These are phyloP conservation scores for Tylopilus felleus DNA, from an alignment of 768 basidiomycete species.

Conservation along the genomic window DNA sequence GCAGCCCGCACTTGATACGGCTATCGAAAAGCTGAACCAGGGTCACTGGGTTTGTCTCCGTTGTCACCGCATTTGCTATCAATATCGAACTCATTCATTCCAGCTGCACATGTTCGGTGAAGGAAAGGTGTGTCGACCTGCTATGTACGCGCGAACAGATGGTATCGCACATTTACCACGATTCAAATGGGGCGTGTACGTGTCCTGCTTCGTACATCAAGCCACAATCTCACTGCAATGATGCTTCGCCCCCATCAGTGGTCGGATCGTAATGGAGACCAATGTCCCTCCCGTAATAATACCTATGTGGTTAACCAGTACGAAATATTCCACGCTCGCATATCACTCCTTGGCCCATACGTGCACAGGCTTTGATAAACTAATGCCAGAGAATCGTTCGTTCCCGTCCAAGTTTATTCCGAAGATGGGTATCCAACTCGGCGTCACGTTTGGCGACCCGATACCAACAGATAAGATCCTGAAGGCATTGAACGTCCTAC, in stretches of 20 bases:
- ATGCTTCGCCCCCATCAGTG: slow-evolving; percentile 41
- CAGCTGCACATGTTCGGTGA: slow-evolving; percentile 91
- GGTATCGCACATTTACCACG: slow-evolving; percentile 55
- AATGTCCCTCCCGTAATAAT: slow-evolving; percentile 71
- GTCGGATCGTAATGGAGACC: slow-evolving; percentile 76
- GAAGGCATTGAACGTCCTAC: slow-evolving; percentile 15
- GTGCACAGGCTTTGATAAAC: slow-evolving; percentile 66
- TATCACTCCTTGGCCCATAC: background rate
- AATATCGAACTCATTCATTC: background rate
- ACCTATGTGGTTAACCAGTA: slow-evolving; percentile 91
- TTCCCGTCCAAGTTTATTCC: slow-evolving; percentile 76
- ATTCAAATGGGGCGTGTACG: slow-evolving; percentile 97
- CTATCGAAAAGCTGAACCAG: slow-evolving; percentile 72
- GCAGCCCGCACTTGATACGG: slow-evolving; percentile 82
- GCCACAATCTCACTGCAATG: background rate
- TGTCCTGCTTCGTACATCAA: slow-evolving; percentile 19
- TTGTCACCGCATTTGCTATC: background rate
- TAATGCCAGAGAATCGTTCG: slow-evolving; percentile 85
- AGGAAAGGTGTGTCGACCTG: slow-evolving; percentile 79
- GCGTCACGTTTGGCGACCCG: slow-evolving; percentile 79
- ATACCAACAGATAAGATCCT: slow-evolving; percentile 44
- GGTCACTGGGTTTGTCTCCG: slow-evolving; percentile 76
- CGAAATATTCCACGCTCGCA: slow-evolving; percentile 3
- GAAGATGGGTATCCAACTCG: slow-evolving; percentile 55
- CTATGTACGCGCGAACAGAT: slow-evolving; percentile 40